Evolutionary conservation across 768 basidiomycete genomes (phyloP).

Genomic region (Calocybe cyanea): DNA sequence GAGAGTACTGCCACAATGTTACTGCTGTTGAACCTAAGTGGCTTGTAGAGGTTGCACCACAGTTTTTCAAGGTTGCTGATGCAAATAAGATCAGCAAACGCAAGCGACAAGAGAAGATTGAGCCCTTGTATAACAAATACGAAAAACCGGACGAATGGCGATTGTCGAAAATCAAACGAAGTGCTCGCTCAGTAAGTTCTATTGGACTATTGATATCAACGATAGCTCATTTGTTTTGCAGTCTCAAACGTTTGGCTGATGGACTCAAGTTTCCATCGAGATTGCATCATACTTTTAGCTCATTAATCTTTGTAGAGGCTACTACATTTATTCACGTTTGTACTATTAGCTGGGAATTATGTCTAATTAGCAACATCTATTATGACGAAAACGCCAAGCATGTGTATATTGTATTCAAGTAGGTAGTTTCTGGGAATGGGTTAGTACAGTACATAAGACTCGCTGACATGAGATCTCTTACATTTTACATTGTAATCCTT

Average conservation of each 20-base stretch:
- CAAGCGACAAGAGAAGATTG: slow-evolving; percentile 95
- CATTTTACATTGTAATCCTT: slow-evolving; percentile 9
- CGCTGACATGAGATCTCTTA: too few relatives aligned
- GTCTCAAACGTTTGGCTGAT: slow-evolving; percentile 88
- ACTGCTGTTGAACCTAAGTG: slow-evolving; percentile 97
- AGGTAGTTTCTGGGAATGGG: not conserved
- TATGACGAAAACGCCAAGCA: too few relatives aligned
- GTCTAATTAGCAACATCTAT: too few relatives aligned
- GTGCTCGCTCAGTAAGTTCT: slow-evolving; percentile 69
- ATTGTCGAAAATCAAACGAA: slow-evolving; percentile 86
- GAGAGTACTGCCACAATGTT: slow-evolving; percentile 91
- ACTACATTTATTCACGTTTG: not conserved
- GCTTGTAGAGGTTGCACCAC: slow-evolving; percentile 96
- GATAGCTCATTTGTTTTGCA: slow-evolving; percentile 31
- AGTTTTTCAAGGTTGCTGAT: slow-evolving; percentile 98
- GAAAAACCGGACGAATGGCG: slow-evolving; percentile 96
- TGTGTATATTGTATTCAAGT: slow-evolving; percentile 7
- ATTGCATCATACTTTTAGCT: slow-evolving; percentile 10
- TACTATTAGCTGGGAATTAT: too few relatives aligned
- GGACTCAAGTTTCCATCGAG: slow-evolving; percentile 17
- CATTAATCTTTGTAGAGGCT: slow-evolving; percentile 8
- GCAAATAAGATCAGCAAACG: slow-evolving; percentile 96
- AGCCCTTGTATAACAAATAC: slow-evolving; percentile 93
- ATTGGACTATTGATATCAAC: slow-evolving; percentile 1
- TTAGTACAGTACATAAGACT: too few relatives aligned